These are phyloP conservation scores for Pleurotus eryngii DNA, from an alignment of 768 basidiomycete species.

Conservation along the genomic window DNA sequence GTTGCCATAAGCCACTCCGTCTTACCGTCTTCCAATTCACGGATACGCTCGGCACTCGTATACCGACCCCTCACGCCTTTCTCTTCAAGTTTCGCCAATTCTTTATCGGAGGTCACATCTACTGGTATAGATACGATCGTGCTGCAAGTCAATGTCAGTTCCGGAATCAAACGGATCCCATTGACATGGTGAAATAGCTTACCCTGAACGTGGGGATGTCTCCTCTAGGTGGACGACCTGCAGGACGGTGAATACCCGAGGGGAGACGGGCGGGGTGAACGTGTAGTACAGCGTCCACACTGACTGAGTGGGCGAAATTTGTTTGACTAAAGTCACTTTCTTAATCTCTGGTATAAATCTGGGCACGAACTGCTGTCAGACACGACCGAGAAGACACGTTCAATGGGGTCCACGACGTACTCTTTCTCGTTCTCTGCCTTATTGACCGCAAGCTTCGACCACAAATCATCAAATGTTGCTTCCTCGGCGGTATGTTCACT, in stretches of 20 bases:
- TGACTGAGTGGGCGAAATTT: conserved; percentile 56
- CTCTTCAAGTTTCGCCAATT: conserved; percentile 58
- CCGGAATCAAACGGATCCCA: too few relatives aligned
- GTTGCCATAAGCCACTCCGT: conserved; percentile 84
- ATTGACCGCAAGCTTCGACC: conserved; percentile 62
- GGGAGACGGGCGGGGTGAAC: conserved; percentile 66
- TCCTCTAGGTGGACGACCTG: conserved; percentile 57
- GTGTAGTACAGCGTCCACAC: conserved; percentile 76
- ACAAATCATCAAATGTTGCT: conserved; percentile 69
- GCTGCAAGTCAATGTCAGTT: conserved; percentile 18
- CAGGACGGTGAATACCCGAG: conserved; percentile 73
- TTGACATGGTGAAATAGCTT: conserved; percentile 15
- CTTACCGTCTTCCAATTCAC: conserved; percentile 57
- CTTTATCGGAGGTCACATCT: conserved; percentile 56
- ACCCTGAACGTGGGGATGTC: conserved; percentile 57
- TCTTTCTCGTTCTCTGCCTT: conserved; percentile 69
- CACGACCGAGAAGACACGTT: background rate
- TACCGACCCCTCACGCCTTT: conserved; percentile 67
- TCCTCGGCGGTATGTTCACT: conserved; percentile 66
- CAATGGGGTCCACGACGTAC: conserved; percentile 32
- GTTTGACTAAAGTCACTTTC: conserved; percentile 59
- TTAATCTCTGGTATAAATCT: conserved; percentile 68
- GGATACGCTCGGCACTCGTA: conserved; percentile 63
- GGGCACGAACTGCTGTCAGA: conserved; percentile 2
- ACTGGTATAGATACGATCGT: conserved; percentile 64